A percentile compares a stretch with the other conserved stretches of the same genome.
Evolutionary conservation across 306 rosid species (phyloP).

Genomic region (Cajanus cajan): DNA sequence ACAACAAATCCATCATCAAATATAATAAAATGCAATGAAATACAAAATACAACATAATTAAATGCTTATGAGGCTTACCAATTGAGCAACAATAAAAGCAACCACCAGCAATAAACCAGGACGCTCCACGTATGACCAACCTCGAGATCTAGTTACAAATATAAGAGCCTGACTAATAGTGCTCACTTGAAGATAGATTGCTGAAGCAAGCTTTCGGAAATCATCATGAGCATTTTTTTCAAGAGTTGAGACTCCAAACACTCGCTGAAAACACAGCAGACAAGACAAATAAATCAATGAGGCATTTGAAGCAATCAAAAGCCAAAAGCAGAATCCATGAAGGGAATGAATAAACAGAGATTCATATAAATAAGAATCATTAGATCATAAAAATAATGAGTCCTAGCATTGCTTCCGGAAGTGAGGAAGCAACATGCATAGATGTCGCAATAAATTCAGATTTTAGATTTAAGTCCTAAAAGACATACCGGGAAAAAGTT

Average conservation of each 20-base stretch:
- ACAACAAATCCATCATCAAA: conserved; percentile 21
- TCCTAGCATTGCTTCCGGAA: background rate
- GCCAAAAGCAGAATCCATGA: background rate
- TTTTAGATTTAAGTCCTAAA: background rate
- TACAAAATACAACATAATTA: background rate
- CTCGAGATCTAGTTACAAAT: conserved; percentile 91
- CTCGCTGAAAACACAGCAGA: conserved; percentile 49
- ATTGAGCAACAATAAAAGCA: conserved; percentile 88
- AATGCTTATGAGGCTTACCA: conserved; percentile 52
- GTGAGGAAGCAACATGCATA: conserved; percentile 1
- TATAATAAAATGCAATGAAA: background rate
- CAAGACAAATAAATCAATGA: conserved; percentile 11
- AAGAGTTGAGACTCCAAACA: conserved; percentile 81
- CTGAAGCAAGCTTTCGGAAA: conserved; percentile 89
- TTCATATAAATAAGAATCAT: background rate
- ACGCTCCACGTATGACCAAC: conserved; percentile 95
- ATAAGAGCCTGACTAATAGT: conserved; percentile 97
- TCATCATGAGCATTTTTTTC: conserved; percentile 83
- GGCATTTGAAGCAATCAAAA: background rate
- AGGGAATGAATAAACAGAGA: background rate
- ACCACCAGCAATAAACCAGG: conserved; percentile 73
- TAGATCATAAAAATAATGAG: background rate
- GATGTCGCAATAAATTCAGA: background rate
- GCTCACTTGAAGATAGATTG: conserved; percentile 97
- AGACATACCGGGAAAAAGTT: conserved; percentile 81